Conservation (phyloP, 208 protist species). For the Leishmania arabica region DNA sequence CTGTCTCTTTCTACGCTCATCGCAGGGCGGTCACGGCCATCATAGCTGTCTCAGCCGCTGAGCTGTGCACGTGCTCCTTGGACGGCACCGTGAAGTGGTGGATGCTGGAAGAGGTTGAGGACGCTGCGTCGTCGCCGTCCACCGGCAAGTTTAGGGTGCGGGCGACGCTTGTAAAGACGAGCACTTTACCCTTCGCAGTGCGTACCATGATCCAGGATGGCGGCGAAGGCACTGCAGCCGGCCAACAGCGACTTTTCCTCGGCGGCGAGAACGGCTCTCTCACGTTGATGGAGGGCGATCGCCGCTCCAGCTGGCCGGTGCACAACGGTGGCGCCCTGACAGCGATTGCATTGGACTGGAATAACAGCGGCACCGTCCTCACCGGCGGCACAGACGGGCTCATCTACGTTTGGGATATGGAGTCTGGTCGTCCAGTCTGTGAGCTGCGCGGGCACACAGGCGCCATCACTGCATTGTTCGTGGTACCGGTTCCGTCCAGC, state of each 20-base stretch:
- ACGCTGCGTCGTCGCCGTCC: not conserved
- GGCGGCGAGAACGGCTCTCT: slow-evolving; percentile 74
- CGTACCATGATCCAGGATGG: slow-evolving; percentile 45
- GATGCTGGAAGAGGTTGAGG: slow-evolving; percentile 37
- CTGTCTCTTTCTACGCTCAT: slow-evolving; percentile 62
- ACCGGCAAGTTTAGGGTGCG: slow-evolving; percentile 25
- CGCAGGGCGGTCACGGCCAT: slow-evolving; percentile 62
- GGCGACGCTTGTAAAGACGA: slow-evolving; percentile 34
- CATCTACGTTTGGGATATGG: slow-evolving; percentile 71
- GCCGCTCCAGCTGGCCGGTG: slow-evolving; percentile 55
- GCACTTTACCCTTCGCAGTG: slow-evolving; percentile 47
- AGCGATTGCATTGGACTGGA: slow-evolving; percentile 53
- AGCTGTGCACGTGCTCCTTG: slow-evolving; percentile 69
- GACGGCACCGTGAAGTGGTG: slow-evolving; percentile 79
- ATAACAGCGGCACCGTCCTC: slow-evolving; percentile 40
- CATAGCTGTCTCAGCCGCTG: slow-evolving; percentile 39
- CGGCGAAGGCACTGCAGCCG: slow-evolving; percentile 10
- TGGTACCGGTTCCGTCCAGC: slow-evolving; percentile 31
- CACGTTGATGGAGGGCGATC: slow-evolving; percentile 59
- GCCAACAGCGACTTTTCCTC: slow-evolving; percentile 42
- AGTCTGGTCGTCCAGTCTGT: slow-evolving; percentile 54
- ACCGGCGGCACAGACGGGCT: slow-evolving; percentile 79
- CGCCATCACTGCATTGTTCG: slow-evolving; percentile 45
- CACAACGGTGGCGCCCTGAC: slow-evolving; percentile 59
- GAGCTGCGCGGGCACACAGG: slow-evolving; percentile 70